Conservation (phyloP, 2,329 filamentous ascomycete genomes). For the Tolypocladium guangdongense region DNA sequence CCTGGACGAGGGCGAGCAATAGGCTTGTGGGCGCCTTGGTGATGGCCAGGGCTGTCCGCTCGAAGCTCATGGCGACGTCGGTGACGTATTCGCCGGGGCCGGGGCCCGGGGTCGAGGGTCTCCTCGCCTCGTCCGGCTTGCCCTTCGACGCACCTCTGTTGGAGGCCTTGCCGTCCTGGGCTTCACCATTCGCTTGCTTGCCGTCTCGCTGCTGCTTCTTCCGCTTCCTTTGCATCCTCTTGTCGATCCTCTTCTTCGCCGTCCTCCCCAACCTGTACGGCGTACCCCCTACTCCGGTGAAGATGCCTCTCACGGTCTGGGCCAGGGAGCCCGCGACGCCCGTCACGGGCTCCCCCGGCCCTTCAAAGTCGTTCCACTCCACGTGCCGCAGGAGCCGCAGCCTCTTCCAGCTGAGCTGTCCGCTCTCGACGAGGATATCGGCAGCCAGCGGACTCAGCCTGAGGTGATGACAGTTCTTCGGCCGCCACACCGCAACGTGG, state of each 20-base stretch:
- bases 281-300: conserved; percentile 52
- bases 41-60: conserved; percentile 39
- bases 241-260: conserved; percentile 33
- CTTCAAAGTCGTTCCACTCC: conserved; percentile 70
- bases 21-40: conserved; percentile 49
- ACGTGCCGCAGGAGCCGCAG: conserved; percentile 53
- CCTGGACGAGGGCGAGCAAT: conserved; percentile 51
- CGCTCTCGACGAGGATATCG: conserved; percentile 49
- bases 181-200: conserved; percentile 2
- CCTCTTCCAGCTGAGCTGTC: conserved; percentile 51
- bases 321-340: conserved; percentile 52
- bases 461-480: conserved; percentile 46
- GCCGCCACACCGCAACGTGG: conserved; percentile 52
- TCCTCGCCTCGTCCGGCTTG: conserved; percentile 1
- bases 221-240: conserved; percentile 36
- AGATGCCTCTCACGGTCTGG: conserved; percentile 45
- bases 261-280: conserved; percentile 51
- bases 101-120: neutral
- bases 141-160: neutral
- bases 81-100: conserved; percentile 27
- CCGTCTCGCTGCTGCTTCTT: conserved; percentile 31
- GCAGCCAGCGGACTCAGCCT: conserved; percentile 54
- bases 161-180: neutral
- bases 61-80: conserved; percentile 41
- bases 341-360: conserved; percentile 62